phyloP scores from a whole-genome alignment of 768 basidiomycete species.

The Lactarius trivialis region DNA sequence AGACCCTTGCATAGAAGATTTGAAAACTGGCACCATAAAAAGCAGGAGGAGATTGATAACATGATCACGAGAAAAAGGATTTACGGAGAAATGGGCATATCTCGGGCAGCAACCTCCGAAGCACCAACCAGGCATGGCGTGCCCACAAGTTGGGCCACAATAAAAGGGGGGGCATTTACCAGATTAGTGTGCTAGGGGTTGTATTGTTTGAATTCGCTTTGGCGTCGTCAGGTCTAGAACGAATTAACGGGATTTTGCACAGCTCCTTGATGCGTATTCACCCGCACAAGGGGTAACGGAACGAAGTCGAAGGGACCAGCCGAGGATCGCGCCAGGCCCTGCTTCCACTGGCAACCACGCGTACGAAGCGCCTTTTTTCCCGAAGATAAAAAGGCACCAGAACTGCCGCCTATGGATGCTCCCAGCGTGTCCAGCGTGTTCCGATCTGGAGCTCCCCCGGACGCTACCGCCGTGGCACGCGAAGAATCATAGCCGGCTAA shows the following conservation, averaged over 20 bases:
- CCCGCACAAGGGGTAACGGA: slow-evolving; percentile 9
- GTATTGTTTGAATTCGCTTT: not conserved
- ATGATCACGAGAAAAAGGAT: not conserved
- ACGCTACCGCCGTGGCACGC: not conserved
- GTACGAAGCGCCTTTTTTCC: not conserved
- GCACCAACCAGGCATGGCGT: not conserved
- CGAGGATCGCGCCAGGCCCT: not conserved
- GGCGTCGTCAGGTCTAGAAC: not conserved
- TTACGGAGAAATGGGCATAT: not conserved
- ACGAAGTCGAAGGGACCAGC: slow-evolving; percentile 6
- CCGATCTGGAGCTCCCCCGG: not conserved
- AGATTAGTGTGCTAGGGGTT: not conserved
- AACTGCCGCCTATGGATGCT: not conserved
- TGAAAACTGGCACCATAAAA: not conserved
- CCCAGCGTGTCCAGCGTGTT: slow-evolving; percentile 1
- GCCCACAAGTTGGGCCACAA: too few species aligned
- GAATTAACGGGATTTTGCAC: not conserved
- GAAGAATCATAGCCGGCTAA: not conserved
- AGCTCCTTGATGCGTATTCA: slow-evolving; percentile 2
- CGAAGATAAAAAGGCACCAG: not conserved
- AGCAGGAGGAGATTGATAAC: not conserved
- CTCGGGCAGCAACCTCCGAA: not conserved
- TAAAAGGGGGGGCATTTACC: not conserved
- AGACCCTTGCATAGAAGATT: not conserved
- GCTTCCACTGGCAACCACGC: slow-evolving; percentile 7